A percentile compares a stretch with the other conserved stretches of the same genome.
These are phyloP conservation scores for Mariannaea sp. DNA, from an alignment of 2,329 filamentous ascomycete species.

Conservation along the genomic window DNA sequence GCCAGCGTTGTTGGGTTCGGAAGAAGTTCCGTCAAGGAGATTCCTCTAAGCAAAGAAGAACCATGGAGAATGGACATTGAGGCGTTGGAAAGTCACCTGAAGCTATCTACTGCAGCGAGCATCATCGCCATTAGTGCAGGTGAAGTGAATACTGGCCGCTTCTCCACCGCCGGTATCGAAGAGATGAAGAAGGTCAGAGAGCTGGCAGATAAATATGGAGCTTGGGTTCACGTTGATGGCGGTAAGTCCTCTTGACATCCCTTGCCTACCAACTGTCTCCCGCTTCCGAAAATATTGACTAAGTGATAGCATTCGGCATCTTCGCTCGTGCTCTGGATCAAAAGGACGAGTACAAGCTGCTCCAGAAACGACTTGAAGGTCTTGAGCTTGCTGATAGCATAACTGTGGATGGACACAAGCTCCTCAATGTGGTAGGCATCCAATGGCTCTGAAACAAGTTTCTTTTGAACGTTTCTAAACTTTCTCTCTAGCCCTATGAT, in stretches of 20 bases:
- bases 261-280: not conserved
- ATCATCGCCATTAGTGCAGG: slow-evolving; percentile 83
- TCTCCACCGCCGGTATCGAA: slow-evolving; percentile 62
- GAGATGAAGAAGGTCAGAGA: slow-evolving; percentile 68
- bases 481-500: slow-evolving; percentile 71
- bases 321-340: slow-evolving; percentile 71
- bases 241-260: slow-evolving; percentile 47
- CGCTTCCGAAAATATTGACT: slow-evolving; percentile 12
- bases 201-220: slow-evolving; percentile 72
- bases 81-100: slow-evolving; percentile 64
- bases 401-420: slow-evolving; percentile 83
- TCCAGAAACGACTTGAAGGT: slow-evolving; percentile 60
- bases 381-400: slow-evolving; percentile 87
- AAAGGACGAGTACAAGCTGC: slow-evolving; percentile 57
- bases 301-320: slow-evolving; percentile 73
- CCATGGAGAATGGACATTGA: slow-evolving; percentile 74
- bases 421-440: slow-evolving; percentile 78
- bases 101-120: slow-evolving; percentile 58
- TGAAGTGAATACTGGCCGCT: slow-evolving; percentile 89
- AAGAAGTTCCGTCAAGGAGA: slow-evolving; percentile 65
- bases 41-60: slow-evolving; percentile 56
- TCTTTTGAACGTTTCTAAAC: slow-evolving; percentile 10
- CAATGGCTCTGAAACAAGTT: not conserved
- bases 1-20: slow-evolving; percentile 83
- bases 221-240: slow-evolving; percentile 91